Base-by-base conservation (phyloP, 2,329 filamentous ascomycete genomes). In the Westerdykella ornata region DNA sequence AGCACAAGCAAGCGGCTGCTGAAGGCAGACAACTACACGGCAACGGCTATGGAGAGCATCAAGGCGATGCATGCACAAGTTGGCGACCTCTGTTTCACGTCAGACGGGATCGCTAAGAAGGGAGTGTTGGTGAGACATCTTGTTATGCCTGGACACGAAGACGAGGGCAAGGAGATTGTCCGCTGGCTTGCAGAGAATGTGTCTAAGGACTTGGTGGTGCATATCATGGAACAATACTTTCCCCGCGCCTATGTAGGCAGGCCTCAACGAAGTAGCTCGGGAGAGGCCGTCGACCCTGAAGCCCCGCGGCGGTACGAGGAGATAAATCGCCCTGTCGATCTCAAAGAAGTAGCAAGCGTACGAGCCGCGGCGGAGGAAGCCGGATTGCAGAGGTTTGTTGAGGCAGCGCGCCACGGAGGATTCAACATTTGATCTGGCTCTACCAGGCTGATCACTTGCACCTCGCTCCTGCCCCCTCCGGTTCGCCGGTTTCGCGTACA, bases 151-250 rank as follows among this genome's bases (percentile, higher is more conserved):
- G 85, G 85, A 0, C 80, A 81, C 54, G 83, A 85, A 57, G 77
- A 77, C 14, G 86, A 92, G 65, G 83, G 83, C 0, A 72, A 73
- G 38, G 71, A 80, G 47, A 92, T 94, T 45, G 83, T 94, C 72
- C 73, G 69, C 46, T 94, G 85, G 73, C 70, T 94, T 13, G 86
- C 85, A 0, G 70, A 76, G 19, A 77, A 88, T 39, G 74, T 94
- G 2, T 86, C 83, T 3, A 74, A 70, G 41, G 85, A 92, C 62
- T 73, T 84, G 33, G 90, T 89, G 64, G 77, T 92, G 45, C 83
- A 94, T 59, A 82, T 94, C 50, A 92, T 92, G 86, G 86, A 94
- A 65, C 87, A 94, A 66, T 92, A 92, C 57, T 81, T 80, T 47
- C 86, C 86, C 0, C 78, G 84, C 48, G 87, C 85, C 0, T 81